A percentile compares a stretch with the other conserved stretches of the same genome.
These are phyloP conservation scores for Thelephora aurantiotincta DNA, from an alignment of 768 basidiomycete genomes.

Conservation along the genomic window DNA sequence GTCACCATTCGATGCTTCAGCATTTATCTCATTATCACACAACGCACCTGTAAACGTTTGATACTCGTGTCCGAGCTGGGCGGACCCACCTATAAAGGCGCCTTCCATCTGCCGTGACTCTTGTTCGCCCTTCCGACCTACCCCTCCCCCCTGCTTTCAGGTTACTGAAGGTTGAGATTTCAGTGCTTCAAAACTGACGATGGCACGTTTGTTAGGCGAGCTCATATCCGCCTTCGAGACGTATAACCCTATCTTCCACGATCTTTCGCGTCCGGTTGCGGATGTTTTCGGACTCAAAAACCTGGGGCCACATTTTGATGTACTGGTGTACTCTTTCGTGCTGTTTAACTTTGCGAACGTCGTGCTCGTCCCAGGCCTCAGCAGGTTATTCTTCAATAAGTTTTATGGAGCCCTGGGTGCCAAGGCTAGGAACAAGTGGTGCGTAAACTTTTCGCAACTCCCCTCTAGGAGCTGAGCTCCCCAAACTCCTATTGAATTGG, in stretches of 20 bases:
- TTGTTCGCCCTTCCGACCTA: no score
- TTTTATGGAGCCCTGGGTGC: constrained; percentile 32
- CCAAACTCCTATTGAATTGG: no score
- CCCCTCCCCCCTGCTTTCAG: no score
- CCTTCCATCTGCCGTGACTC: no score
- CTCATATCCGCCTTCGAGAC: neutral
- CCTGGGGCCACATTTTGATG: constrained; percentile 40
- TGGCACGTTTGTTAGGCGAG: no score
- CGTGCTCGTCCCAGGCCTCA: constrained; percentile 40
- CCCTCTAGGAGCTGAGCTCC: neutral
- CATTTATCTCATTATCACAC: no score
- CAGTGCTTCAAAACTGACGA: no score
- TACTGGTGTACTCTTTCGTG: constrained; percentile 37
- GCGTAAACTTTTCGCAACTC: constrained; percentile 9
- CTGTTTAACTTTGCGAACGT: constrained; percentile 46
- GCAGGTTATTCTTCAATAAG: constrained; percentile 29
- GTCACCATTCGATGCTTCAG: no score
- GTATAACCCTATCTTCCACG: constrained; percentile 8
- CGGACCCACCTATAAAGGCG: no score
- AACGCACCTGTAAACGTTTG: no score
- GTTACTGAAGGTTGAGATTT: no score
- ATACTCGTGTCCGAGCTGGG: no score
- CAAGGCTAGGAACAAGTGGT: constrained; percentile 48
- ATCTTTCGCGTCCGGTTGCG: constrained; percentile 10
- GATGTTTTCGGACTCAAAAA: constrained; percentile 32